phyloP scores from a whole-genome alignment of 2,329 filamentous ascomycete species.

The Endocalyx cinctus region DNA sequence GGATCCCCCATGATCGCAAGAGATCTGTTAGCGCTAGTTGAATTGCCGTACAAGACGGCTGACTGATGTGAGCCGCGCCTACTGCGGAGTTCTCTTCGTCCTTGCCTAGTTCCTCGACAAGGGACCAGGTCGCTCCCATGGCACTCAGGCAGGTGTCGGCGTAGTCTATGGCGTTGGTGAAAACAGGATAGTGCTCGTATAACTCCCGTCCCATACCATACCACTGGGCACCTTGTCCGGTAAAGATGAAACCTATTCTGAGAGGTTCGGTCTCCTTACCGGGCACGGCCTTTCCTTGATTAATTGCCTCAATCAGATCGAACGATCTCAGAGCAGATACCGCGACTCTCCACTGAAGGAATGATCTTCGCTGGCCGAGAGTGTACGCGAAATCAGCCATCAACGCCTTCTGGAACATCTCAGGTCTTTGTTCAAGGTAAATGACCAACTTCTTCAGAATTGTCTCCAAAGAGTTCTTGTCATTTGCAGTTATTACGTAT shows the following conservation, averaged over 20 bases:
- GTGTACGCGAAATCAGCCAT: conserved; percentile 46
- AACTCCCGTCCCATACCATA: conserved; percentile 38
- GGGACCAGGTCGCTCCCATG: conserved; percentile 31
- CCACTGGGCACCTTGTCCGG: conserved; percentile 38
- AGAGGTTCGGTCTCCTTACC: conserved; percentile 33
- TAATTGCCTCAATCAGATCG: conserved; percentile 40
- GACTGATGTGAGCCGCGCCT: conserved; percentile 34
- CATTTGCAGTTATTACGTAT: conserved; percentile 40
- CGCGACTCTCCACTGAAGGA: conserved; percentile 39
- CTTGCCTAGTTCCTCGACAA: conserved; percentile 30
- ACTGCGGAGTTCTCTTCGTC: conserved; percentile 31
- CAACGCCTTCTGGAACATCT: conserved; percentile 39
- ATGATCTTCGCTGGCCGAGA: conserved; percentile 38
- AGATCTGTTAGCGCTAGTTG: conserved; percentile 34
- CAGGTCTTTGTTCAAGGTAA: conserved; percentile 37
- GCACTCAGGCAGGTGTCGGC: conserved; percentile 28
- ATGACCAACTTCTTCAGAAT: conserved; percentile 36
- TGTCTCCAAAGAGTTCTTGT: conserved; percentile 31
- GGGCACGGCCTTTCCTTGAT: conserved; percentile 29
- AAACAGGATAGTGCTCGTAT: conserved; percentile 32
- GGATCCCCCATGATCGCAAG: conserved; percentile 30
- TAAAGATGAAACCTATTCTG: conserved; percentile 37
- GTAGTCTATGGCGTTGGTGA: conserved; percentile 28
- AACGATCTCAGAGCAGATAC: conserved; percentile 39
- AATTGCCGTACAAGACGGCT: conserved; percentile 35